phyloP scores from a whole-genome alignment of 371 early-diverging fungal species.

The Amoeboaphelidium protococcarum region DNA sequence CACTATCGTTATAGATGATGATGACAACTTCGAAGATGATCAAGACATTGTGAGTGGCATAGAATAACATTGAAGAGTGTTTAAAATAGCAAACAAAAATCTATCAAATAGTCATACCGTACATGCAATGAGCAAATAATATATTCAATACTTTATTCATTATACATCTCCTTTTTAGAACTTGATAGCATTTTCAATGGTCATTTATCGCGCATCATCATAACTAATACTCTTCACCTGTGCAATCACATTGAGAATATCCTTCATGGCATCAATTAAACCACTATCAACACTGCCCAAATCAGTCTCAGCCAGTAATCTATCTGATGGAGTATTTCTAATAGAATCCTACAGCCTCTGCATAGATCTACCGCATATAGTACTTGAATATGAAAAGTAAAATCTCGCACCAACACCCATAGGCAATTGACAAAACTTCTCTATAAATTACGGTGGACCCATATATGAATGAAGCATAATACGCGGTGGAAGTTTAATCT shows the following conservation, averaged over 20 bases:
- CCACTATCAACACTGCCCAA: conserved; percentile 12
- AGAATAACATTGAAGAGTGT: too few relatives aligned
- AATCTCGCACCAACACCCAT: conserved; percentile 9
- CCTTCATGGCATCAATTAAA: conserved; percentile 18
- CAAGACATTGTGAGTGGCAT: too few relatives aligned
- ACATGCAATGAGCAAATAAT: too few relatives aligned
- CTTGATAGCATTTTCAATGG: conserved; percentile 27
- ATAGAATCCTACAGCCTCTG: conserved; percentile 13
- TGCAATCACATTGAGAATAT: conserved; percentile 29
- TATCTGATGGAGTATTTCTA: conserved; percentile 32
- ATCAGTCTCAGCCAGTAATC: conserved; percentile 41
- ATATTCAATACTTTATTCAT: too few relatives aligned
- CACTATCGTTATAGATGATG: too few relatives aligned
- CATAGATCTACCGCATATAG: conserved; percentile 23
- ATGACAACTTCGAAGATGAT: too few relatives aligned
- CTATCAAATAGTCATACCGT: too few relatives aligned
- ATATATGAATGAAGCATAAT: conserved; percentile 64
- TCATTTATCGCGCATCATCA: conserved; percentile 20
- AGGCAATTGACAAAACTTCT: conserved; percentile 24
- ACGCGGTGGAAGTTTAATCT: conserved; percentile 20
- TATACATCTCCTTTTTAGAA: conserved; percentile 17
- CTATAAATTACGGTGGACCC: conserved; percentile 41
- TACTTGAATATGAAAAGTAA: conserved; percentile 34
- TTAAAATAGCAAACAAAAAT: too few relatives aligned
- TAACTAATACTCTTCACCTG: conserved; percentile 32